Evolutionary conservation across 2,329 filamentous ascomycete genomes (phyloP).

Genomic region (Cyphellophora attinorum): DNA sequence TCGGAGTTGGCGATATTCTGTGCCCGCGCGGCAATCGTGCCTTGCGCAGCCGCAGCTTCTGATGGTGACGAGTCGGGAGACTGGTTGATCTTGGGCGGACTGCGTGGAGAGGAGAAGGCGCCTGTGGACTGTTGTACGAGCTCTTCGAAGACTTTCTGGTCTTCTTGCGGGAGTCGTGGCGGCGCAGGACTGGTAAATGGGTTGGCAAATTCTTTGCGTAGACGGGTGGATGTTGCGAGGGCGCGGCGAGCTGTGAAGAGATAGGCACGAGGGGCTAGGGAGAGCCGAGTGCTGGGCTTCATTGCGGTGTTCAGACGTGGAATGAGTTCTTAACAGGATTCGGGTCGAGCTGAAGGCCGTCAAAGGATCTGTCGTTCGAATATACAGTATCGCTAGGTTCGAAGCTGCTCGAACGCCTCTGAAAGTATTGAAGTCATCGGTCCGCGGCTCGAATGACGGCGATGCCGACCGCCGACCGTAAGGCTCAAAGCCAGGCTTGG

Average conservation of each 20-base stretch:
- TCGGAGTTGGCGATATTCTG: slow-evolving; percentile 5
- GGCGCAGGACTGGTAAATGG: slow-evolving; percentile 49
- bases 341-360: no score
- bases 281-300: no score
- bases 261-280: slow-evolving; percentile 9
- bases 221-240: not conserved
- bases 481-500: no score
- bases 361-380: no score
- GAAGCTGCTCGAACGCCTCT: no score
- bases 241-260: slow-evolving; percentile 7
- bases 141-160: slow-evolving; percentile 83
- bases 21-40: slow-evolving; percentile 14
- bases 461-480: no score
- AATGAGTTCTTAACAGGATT: no score
- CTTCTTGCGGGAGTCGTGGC: slow-evolving; percentile 74
- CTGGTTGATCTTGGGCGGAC: slow-evolving; percentile 39
- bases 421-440: no score
- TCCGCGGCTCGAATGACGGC: no score
- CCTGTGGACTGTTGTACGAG: slow-evolving; percentile 70
- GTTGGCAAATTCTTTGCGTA: not conserved
- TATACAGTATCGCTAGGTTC: no score
- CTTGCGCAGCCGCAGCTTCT: slow-evolving; percentile 14
- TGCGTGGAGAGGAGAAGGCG: slow-evolving; percentile 59
- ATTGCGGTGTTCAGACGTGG: no score
- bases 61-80: slow-evolving; percentile 30